Conservation (phyloP, 2,329 filamentous ascomycete genomes). For the Penicillium sp. region DNA sequence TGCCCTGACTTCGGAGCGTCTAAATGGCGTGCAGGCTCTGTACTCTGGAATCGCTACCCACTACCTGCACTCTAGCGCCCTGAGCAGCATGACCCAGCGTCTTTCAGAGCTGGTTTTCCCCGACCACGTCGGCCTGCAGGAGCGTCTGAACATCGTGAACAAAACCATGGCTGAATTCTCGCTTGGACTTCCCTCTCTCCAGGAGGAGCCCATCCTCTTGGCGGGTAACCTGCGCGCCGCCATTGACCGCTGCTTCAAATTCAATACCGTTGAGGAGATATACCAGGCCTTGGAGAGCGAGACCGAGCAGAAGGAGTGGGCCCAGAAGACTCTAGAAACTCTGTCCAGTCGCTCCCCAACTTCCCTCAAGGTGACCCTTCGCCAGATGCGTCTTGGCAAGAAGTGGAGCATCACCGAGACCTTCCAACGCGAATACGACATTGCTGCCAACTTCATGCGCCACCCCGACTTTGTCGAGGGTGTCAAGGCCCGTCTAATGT, state of each 20-base stretch:
- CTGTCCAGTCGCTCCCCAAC: constrained; percentile 81
- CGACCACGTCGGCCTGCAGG: constrained; percentile 67
- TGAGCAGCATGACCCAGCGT: constrained; percentile 78
- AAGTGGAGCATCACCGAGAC: constrained; percentile 81
- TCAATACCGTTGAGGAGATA: constrained; percentile 69
- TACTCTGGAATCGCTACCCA: constrained; percentile 93
- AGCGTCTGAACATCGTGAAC: constrained; percentile 74
- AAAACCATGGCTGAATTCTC: constrained; percentile 88
- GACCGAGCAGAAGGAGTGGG: constrained; percentile 69
- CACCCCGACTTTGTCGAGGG: constrained; percentile 91
- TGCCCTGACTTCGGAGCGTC: constrained; percentile 81
- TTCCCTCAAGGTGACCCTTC: constrained; percentile 78
- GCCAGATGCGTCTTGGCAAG: constrained; percentile 75
- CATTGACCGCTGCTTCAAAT: constrained; percentile 81
- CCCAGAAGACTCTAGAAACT: constrained; percentile 72
- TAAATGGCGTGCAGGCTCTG: constrained; percentile 82
- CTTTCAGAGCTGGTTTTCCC: constrained; percentile 86
- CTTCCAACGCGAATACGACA: constrained; percentile 82
- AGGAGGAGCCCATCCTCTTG: constrained; percentile 66
- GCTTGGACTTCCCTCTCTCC: constrained; percentile 70
- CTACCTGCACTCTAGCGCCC: constrained; percentile 87
- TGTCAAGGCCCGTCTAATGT: constrained; percentile 77
- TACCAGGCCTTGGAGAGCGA: constrained; percentile 64
- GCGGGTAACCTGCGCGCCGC: constrained; percentile 71
- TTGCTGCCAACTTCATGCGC: constrained; percentile 85